Conservation (phyloP, 2,329 filamentous ascomycete genomes). For the Ascochyta koolunga region DNA sequence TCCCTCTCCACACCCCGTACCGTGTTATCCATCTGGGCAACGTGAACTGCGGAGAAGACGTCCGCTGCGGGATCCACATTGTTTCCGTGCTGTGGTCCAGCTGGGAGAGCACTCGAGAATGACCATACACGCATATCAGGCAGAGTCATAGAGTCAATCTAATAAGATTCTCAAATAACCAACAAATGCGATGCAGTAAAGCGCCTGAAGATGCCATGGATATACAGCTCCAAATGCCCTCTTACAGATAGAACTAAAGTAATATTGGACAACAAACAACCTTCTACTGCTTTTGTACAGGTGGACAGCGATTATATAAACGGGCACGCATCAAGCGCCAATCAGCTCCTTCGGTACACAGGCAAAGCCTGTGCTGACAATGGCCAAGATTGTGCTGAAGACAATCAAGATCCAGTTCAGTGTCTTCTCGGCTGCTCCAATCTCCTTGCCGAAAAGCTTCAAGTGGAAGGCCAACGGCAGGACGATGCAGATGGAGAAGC, state of each 20-base stretch:
- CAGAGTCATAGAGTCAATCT: neutral
- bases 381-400: slow-evolving; percentile 71
- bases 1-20: slow-evolving; percentile 13
- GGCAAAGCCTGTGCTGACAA: slow-evolving; percentile 83
- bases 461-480: slow-evolving; percentile 88
- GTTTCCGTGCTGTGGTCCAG: neutral
- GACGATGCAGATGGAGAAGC: slow-evolving; percentile 93
- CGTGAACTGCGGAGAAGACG: neutral
- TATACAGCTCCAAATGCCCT: slow-evolving; percentile 10
- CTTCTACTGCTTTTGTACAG: neutral
- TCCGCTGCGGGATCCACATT: neutral
- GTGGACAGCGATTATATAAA: neutral
- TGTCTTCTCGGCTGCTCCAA: slow-evolving; percentile 67
- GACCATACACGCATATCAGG: neutral
- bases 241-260: neutral
- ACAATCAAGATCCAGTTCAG: slow-evolving; percentile 73
- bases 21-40: slow-evolving; percentile 16
- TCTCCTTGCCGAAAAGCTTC: slow-evolving; percentile 81
- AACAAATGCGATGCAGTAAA: slow-evolving; percentile 1
- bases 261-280: neutral
- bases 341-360: slow-evolving; percentile 74
- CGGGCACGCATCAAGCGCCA: slow-evolving; percentile 10
- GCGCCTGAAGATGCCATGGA: slow-evolving; percentile 13
- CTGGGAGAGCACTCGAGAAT: neutral
- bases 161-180: neutral